Conservation (phyloP, 2,329 filamentous ascomycete species). For the Fusarium sp. region DNA sequence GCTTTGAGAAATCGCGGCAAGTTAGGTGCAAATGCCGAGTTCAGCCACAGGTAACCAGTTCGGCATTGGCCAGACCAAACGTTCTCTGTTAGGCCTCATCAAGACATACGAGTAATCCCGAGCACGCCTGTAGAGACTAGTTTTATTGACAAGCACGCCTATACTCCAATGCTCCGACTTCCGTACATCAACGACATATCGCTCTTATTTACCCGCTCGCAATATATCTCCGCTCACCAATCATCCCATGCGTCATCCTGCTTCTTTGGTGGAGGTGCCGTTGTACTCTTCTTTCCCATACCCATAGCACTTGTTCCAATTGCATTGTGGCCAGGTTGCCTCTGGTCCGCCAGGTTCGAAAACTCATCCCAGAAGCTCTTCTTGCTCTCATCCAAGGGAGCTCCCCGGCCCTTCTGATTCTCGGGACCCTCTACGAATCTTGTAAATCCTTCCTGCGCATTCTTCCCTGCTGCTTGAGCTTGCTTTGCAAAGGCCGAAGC, state of each 20-base stretch:
- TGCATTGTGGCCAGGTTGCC: constrained; percentile 60
- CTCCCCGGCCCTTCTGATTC: constrained; percentile 52
- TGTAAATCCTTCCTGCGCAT: constrained; percentile 83
- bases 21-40: constrained; percentile 35
- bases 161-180: constrained; percentile 50
- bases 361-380: constrained; percentile 96
- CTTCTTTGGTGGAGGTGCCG: constrained; percentile 53
- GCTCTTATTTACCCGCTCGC: constrained; percentile 11
- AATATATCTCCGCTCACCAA: constrained; percentile 59
- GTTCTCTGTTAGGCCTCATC: constrained; percentile 19
- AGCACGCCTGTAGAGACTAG: constrained; percentile 30
- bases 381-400: constrained; percentile 71
- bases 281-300: constrained; percentile 59
- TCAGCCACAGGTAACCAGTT: constrained; percentile 31
- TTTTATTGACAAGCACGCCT: constrained; percentile 45
- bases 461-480: constrained; percentile 77
- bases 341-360: constrained; percentile 74
- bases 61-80: constrained; percentile 1
- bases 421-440: constrained; percentile 86
- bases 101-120: constrained; percentile 21
- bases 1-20: constrained; percentile 24
- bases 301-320: constrained; percentile 73
- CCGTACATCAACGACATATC: constrained; percentile 36
- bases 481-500: constrained; percentile 76
- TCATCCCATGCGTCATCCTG: constrained; percentile 75